Evolutionary conservation across 495 filamentous ascomycete genomes (phyloP).

Genomic region (Clavariopsis aquatica): DNA sequence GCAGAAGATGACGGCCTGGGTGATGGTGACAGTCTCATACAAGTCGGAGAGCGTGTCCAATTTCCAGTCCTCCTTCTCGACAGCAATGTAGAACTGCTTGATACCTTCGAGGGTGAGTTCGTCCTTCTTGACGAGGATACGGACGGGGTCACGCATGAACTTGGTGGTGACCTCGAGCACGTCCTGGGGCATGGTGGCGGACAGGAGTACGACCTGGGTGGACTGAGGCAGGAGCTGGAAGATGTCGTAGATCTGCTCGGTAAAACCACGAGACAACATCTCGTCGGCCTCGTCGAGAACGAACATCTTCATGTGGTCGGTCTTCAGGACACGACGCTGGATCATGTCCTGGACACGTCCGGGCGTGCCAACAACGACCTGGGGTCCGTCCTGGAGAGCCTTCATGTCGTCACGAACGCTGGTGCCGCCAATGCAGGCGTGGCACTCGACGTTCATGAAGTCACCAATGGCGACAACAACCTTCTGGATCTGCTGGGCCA

Average conservation of each 20-base stretch:
- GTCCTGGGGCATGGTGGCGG: conserved; percentile 97
- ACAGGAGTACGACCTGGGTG: conserved; percentile 96
- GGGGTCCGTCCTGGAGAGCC: conserved; percentile 91
- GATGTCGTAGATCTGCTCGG: conserved; percentile 99
- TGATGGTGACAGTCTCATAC: conserved; percentile 99
- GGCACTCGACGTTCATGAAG: conserved; percentile 99
- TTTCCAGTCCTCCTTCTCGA: conserved; percentile 99
- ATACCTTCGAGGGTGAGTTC: conserved; percentile 98
- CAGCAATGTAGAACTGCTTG: conserved; percentile 99
- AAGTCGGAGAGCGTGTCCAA: conserved; percentile 97
- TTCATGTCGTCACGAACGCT: conserved; percentile 97
- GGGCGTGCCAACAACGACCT: conserved; percentile 95
- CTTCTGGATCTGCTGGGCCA: conserved; percentile 98
- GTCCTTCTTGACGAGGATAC: conserved; percentile 98
- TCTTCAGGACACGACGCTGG: conserved; percentile 89
- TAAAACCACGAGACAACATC: conserved; percentile 98
- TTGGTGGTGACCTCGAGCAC: conserved; percentile 99
- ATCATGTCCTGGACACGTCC: conserved; percentile 99
- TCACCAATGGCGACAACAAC: conserved; percentile 97
- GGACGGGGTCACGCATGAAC: conserved; percentile 99
- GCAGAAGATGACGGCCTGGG: conserved; percentile 99
- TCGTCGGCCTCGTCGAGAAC: conserved; percentile 99
- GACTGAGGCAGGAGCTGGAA: conserved; percentile 97
- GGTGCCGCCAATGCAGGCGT: conserved; percentile 98
- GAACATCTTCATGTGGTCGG: conserved; percentile 97